Percentiles rank a stretch among this genome's conserved stretches.
Conservation (phyloP, 495 filamentous ascomycete species). For the Xylaria sp. region DNA sequence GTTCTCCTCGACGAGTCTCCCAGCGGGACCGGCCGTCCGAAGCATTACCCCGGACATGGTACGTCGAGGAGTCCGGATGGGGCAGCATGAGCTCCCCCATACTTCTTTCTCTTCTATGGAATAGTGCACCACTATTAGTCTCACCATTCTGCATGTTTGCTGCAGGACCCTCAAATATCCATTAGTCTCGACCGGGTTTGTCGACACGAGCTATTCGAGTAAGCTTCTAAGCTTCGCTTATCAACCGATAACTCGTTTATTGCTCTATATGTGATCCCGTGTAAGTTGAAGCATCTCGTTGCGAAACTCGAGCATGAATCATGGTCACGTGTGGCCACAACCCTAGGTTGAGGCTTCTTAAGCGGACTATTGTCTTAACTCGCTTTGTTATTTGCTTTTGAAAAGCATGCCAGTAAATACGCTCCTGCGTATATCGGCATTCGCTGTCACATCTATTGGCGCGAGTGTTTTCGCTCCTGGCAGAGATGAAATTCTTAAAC, state of each 20-base stretch:
- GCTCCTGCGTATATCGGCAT: constrained; percentile 49
- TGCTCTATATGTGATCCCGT: not conserved
- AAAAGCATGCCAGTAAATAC: constrained; percentile 39
- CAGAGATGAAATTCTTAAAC: constrained; percentile 48
- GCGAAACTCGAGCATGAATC: not conserved
- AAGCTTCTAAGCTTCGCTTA: not conserved
- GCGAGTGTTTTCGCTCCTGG: constrained; percentile 53
- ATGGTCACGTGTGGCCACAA: not conserved
- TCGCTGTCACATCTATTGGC: constrained; percentile 42
- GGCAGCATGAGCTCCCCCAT: not conserved
- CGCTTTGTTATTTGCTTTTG: not conserved
- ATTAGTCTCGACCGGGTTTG: not conserved
- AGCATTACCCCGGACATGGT: constrained; percentile 5
- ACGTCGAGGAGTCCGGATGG: not conserved
- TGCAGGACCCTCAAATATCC: not conserved
- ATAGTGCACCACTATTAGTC: constrained; percentile 1
- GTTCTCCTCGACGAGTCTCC: not conserved
- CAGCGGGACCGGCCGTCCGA: constrained; percentile 12
- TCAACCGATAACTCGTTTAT: not conserved
- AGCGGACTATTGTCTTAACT: not conserved
- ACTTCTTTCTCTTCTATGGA: not conserved
- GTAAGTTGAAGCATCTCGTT: constrained; percentile 7
- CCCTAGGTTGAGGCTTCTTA: not conserved
- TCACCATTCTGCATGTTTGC: constrained; percentile 10
- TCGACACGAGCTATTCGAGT: not conserved